These are phyloP conservation scores for Elaeis guineensis DNA, from an alignment of 176 grass and related monocot species.

Conservation along the genomic window DNA sequence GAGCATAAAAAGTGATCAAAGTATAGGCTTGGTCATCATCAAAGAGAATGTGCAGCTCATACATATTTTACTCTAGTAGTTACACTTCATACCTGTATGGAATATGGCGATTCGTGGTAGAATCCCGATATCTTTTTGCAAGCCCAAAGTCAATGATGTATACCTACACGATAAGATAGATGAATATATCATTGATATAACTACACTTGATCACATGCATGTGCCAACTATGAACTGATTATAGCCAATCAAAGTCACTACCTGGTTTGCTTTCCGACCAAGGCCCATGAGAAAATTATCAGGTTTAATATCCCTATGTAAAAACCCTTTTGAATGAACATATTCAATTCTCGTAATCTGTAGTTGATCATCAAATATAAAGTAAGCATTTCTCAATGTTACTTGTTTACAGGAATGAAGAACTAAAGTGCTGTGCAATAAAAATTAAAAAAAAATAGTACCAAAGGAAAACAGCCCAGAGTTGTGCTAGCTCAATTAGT, in stretches of 20 bases:
- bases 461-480: too few species aligned
- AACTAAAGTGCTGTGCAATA: too few species aligned
- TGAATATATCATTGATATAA: constrained; percentile 13
- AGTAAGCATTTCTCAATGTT: too few species aligned
- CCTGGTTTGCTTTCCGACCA: constrained; percentile 83
- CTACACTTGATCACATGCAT: background rate
- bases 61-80: background rate
- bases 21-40: constrained; percentile 4
- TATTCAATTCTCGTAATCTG: constrained; percentile 90
- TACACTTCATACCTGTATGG: constrained; percentile 50
- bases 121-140: constrained; percentile 93
- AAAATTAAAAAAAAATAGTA: too few species aligned
- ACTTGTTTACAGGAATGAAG: too few species aligned
- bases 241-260: constrained; percentile 9
- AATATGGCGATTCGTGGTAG: constrained; percentile 88
- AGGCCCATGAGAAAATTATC: constrained; percentile 98
- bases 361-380: background rate
- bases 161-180: constrained; percentile 44
- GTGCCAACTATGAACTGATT: background rate
- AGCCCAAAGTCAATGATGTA: constrained; percentile 99
- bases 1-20: too few species aligned
- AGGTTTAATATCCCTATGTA: constrained; percentile 94
- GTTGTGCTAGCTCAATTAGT: too few species aligned
- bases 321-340: constrained; percentile 94
- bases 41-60: background rate